phyloP scores from a whole-genome alignment of 2,329 filamentous ascomycete genomes.

The Neofusicoccum cordaticola region DNA sequence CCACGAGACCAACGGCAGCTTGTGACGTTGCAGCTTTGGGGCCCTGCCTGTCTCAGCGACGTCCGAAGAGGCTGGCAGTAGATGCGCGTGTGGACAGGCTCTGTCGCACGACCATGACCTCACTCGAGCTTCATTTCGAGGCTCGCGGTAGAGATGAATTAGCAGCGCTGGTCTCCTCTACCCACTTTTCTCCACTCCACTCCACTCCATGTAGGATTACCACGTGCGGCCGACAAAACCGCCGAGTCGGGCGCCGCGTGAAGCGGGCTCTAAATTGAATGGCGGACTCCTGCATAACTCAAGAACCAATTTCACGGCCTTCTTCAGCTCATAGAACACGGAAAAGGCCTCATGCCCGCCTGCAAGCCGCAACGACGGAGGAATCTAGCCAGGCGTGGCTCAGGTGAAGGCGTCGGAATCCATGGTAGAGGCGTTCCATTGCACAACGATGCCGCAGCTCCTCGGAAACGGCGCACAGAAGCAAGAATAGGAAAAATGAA shows the following conservation, averaged over 20 bases:
- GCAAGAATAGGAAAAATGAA: constrained; percentile 14
- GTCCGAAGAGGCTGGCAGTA: constrained; percentile 2
- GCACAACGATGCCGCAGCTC: constrained; percentile 4
- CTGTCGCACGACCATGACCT: constrained; percentile 6
- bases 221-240: not conserved
- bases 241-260: not conserved
- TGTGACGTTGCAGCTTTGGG: not conserved
- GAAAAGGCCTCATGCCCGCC: not conserved
- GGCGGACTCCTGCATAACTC: constrained; percentile 2
- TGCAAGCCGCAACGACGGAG: not conserved
- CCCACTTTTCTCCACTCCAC: not conserved
- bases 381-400: not conserved
- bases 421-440: not conserved
- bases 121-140: not conserved
- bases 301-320: not conserved
- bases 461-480: not conserved
- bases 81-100: not conserved
- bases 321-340: not conserved
- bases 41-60: not conserved
- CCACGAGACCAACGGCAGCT: not conserved
- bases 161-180: not conserved
- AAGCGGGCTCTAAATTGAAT: not conserved
- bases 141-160: not conserved
- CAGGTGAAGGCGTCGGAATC: constrained; percentile 3
- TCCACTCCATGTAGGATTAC: constrained; percentile 14